Percentiles rank a stretch among this genome's conserved stretches.
These are phyloP conservation scores for Trametes coccinea DNA, from an alignment of 768 basidiomycete species.

Conservation along the genomic window DNA sequence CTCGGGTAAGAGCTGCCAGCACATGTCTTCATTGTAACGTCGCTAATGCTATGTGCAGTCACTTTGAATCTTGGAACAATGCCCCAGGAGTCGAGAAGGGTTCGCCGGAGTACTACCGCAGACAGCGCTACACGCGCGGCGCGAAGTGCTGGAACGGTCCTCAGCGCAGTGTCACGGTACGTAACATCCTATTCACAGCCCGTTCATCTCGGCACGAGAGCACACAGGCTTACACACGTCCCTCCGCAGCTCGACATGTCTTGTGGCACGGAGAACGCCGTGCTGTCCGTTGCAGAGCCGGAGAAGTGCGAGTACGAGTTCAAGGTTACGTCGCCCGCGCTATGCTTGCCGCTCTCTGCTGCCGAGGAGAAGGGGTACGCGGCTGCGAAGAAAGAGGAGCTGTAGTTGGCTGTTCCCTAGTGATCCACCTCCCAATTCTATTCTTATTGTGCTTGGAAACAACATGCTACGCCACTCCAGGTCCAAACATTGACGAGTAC, in stretches of 20 bases:
- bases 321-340: slow-evolving; percentile 80
- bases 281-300: slow-evolving; percentile 79
- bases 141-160: slow-evolving; percentile 98
- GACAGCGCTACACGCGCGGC: slow-evolving; percentile 81
- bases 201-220: not conserved
- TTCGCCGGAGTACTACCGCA: slow-evolving; percentile 72
- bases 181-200: slow-evolving; percentile 1
- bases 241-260: slow-evolving; percentile 66
- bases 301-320: slow-evolving; percentile 97
- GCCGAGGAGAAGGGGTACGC: slow-evolving; percentile 32
- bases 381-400: slow-evolving; percentile 28
- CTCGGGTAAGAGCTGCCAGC: slow-evolving; percentile 66
- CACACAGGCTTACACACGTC: not conserved
- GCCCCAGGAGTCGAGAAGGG: slow-evolving; percentile 57
- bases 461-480: not conserved
- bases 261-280: slow-evolving; percentile 83
- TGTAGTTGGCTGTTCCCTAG: slow-evolving; percentile 19
- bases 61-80: slow-evolving; percentile 81
- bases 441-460: not conserved
- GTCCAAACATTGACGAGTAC: too few species aligned
- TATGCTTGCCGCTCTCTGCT: slow-evolving; percentile 63
- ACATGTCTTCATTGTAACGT: not conserved
- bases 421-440: not conserved
- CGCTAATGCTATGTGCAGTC: slow-evolving; percentile 41
- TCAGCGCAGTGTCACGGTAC: slow-evolving; percentile 76